phyloP scores from a whole-genome alignment of 2,329 filamentous ascomycete species.

The Colletotrichum echinochloae region DNA sequence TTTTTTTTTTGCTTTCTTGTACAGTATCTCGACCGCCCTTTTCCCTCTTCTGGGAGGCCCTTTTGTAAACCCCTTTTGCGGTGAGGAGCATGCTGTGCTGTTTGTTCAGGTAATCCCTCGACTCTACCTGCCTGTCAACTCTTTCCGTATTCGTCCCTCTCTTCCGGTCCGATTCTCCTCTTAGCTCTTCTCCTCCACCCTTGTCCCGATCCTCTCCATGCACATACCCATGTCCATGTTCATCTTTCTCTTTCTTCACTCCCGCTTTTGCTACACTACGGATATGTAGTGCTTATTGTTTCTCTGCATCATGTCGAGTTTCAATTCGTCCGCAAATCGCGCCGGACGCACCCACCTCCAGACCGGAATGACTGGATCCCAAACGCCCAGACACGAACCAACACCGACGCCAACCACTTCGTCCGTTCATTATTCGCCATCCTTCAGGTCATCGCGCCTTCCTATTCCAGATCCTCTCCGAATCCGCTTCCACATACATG shows the following conservation, averaged over 20 bases:
- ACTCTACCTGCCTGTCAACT: no score
- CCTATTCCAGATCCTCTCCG: constrained; percentile 9
- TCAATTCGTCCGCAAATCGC: background rate
- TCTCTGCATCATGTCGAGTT: constrained; percentile 5
- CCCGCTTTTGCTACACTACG: no score
- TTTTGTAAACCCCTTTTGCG: background rate
- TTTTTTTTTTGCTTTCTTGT: background rate
- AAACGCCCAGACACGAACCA: constrained; percentile 3
- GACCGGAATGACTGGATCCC: background rate
- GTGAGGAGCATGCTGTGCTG: background rate
- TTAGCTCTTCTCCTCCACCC: constrained; percentile 2
- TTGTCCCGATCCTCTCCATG: constrained; percentile 2
- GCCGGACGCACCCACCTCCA: background rate
- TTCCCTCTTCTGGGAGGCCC: background rate
- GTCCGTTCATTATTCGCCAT: constrained; percentile 5
- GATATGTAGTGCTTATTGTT: background rate
- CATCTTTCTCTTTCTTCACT: background rate
- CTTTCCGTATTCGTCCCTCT: background rate
- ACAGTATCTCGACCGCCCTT: constrained; percentile 8
- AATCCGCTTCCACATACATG: constrained; percentile 9
- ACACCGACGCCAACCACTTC: background rate
- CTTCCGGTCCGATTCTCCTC: background rate
- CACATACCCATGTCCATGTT: background rate
- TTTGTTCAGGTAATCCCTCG: no score
- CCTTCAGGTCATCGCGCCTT: background rate